Evolutionary conservation across 306 rosid genomes (phyloP).

Genomic region (Hippophae rhamnoides): DNA sequence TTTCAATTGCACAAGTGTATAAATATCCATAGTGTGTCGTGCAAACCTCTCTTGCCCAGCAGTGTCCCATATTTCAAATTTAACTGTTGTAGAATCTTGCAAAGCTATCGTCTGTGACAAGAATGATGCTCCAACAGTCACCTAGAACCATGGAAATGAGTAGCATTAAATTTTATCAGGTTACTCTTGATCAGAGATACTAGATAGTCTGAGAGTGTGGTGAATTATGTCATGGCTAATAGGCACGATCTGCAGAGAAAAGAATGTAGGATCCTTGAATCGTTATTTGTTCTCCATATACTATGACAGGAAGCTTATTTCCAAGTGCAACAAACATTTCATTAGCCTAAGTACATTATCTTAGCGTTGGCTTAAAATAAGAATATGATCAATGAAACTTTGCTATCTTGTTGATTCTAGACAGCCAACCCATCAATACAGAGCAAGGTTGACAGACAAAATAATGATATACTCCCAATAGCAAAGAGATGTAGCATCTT

Average conservation of each 20-base stretch:
- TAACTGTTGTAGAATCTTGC: conserved; percentile 97
- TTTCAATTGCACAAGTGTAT: neutral
- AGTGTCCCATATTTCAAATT: conserved; percentile 99
- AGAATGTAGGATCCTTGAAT: neutral
- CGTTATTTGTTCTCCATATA: neutral
- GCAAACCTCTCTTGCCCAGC: conserved; percentile 97
- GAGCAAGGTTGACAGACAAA: neutral
- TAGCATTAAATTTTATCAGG: neutral
- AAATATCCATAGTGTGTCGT: conserved; percentile 1
- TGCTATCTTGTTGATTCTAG: neutral
- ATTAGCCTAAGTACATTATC: neutral
- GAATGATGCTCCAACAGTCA: conserved; percentile 98
- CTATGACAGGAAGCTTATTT: neutral
- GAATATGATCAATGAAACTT: neutral
- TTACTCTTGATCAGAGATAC: too few species aligned
- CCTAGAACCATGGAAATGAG: conserved; percentile 49
- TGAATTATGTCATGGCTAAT: too few species aligned
- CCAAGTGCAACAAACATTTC: neutral
- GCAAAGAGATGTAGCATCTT: conserved; percentile 13
- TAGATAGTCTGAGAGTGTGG: too few species aligned
- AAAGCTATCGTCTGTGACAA: conserved; percentile 95
- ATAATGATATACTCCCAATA: neutral
- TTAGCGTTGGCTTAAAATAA: neutral
- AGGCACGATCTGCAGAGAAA: neutral
- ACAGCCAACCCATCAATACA: neutral